A percentile compares a stretch with the other conserved stretches of the same genome.
phyloP scores from a whole-genome alignment of 2,329 filamentous ascomycete species.

The Monosporascus sp. region DNA sequence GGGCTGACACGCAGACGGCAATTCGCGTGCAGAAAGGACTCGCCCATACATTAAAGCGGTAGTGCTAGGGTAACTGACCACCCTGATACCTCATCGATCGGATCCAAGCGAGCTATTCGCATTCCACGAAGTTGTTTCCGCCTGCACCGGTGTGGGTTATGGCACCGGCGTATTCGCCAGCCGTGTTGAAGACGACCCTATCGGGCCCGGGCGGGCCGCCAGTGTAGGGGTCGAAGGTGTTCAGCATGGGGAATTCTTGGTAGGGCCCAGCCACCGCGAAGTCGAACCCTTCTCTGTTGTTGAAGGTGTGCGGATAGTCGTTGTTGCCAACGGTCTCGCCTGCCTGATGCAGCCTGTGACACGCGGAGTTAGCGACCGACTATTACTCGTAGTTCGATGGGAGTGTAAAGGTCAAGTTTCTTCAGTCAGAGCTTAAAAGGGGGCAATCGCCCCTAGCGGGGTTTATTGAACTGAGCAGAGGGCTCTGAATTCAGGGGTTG shows the following conservation, averaged over 20 bases:
- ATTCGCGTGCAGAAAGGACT: no score
- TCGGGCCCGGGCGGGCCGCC: slow-evolving; percentile 57
- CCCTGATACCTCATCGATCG: no score
- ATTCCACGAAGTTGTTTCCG: slow-evolving; percentile 59
- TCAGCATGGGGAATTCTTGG: slow-evolving; percentile 41
- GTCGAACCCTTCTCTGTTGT: slow-evolving; percentile 37
- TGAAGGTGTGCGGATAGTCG: slow-evolving; percentile 39
- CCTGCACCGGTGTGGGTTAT: slow-evolving; percentile 64
- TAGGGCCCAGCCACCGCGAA: slow-evolving; percentile 34
- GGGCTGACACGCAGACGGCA: no score
- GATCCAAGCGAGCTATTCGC: slow-evolving; percentile 18
- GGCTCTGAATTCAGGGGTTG: slow-evolving; percentile 13
- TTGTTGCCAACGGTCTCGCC: slow-evolving; percentile 18
- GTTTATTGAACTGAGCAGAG: background rate
- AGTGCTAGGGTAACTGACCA: no score
- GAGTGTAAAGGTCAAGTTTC: no score
- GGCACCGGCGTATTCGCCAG: slow-evolving; percentile 48
- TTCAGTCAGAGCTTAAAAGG: no score
- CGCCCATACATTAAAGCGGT: no score
- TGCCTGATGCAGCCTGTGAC: slow-evolving; percentile 7
- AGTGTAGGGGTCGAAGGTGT: slow-evolving; percentile 28
- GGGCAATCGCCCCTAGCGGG: no score
- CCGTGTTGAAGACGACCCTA: slow-evolving; percentile 55
- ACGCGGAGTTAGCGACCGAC: no score
- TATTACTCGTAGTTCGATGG: no score